These are phyloP conservation scores for Candida chilensis DNA, from an alignment of 805 yeast species.

Conservation along the genomic window DNA sequence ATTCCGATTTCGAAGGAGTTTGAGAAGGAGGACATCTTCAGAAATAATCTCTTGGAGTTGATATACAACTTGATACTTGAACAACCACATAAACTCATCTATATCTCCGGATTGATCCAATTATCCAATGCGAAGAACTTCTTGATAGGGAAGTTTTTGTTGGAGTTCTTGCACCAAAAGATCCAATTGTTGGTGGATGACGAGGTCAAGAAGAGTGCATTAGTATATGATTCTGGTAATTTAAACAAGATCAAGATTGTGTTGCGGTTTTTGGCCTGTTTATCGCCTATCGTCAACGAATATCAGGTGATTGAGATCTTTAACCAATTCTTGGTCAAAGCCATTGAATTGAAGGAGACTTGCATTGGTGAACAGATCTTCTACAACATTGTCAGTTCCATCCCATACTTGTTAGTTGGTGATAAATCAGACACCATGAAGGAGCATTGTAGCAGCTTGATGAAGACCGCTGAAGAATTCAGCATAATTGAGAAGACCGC, in stretches of 20 bases:
- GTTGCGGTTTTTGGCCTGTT: slow-evolving; percentile 58
- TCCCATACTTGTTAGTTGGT: slow-evolving; percentile 56
- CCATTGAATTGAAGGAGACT: slow-evolving; percentile 45
- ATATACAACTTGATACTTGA: slow-evolving; percentile 65
- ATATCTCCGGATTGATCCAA: slow-evolving; percentile 60
- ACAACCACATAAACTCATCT: slow-evolving; percentile 84
- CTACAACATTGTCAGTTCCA: slow-evolving; percentile 47
- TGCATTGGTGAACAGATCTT: slow-evolving; percentile 59
- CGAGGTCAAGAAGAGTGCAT: slow-evolving; percentile 4
- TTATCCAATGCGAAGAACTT: slow-evolving; percentile 56
- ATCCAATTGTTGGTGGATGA: slow-evolving; percentile 45
- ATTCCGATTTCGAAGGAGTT: slow-evolving; percentile 59
- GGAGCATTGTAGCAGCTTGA: slow-evolving; percentile 21
- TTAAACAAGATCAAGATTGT: slow-evolving; percentile 68
- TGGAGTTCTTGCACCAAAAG: slow-evolving; percentile 61
- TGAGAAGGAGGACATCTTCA: slow-evolving; percentile 50
- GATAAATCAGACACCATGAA: slow-evolving; percentile 17
- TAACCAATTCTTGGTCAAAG: slow-evolving; percentile 41
- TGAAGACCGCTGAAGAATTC: slow-evolving; percentile 34
- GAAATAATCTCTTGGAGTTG: slow-evolving; percentile 51
- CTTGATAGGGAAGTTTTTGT: slow-evolving; percentile 56
- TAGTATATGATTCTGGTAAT: slow-evolving; percentile 35
- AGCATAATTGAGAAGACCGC: slow-evolving; percentile 7
- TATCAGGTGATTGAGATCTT: slow-evolving; percentile 29
- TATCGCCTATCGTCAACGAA: slow-evolving; percentile 55